Percentiles rank a stretch among this genome's conserved stretches.
These are phyloP conservation scores for Plenodomus tracheiphilus DNA, from an alignment of 2,329 filamentous ascomycete genomes.

Conservation along the genomic window DNA sequence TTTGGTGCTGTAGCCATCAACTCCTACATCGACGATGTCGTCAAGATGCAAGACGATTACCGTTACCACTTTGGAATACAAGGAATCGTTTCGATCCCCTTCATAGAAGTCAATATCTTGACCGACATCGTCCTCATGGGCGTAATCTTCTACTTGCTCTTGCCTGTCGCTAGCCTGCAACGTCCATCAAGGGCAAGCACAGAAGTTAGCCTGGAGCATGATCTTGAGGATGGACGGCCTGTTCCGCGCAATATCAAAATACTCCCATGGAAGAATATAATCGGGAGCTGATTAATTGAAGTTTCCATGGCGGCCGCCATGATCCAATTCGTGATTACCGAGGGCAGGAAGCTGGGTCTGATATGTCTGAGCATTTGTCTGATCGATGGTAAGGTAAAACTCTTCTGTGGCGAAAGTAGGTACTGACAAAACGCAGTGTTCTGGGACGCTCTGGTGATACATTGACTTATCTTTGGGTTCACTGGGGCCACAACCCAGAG, in stretches of 20 bases:
- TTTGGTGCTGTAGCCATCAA: conserved; percentile 29
- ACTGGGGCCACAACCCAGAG: conserved; percentile 11
- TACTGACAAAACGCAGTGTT: conserved; percentile 10
- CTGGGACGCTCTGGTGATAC: conserved; percentile 21
- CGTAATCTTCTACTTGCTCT: conserved; percentile 43
- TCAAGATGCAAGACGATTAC: conserved; percentile 30
- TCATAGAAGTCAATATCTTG: conserved; percentile 40
- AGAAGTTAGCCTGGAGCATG: not conserved
- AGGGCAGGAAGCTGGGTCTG: conserved; percentile 43
- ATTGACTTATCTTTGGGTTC: conserved; percentile 24
- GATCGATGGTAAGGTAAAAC: conserved; percentile 38
- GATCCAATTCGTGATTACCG: conserved; percentile 33
- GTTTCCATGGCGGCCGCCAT: conserved; percentile 44
- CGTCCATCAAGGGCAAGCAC: not conserved
- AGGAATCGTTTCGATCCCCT: conserved; percentile 35
- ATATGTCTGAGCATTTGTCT: conserved; percentile 45
- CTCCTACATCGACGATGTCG: conserved; percentile 30
- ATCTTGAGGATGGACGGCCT: conserved; percentile 7
- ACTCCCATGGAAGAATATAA: conserved; percentile 31
- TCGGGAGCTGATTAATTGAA: conserved; percentile 40
- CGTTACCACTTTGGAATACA: conserved; percentile 45
- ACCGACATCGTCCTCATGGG: conserved; percentile 41
- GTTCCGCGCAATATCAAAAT: conserved; percentile 23
- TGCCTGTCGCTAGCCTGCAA: conserved; percentile 16
- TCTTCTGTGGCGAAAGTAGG: not conserved